phyloP scores from a whole-genome alignment of 768 basidiomycete species.

The Arthromyces matolae region DNA sequence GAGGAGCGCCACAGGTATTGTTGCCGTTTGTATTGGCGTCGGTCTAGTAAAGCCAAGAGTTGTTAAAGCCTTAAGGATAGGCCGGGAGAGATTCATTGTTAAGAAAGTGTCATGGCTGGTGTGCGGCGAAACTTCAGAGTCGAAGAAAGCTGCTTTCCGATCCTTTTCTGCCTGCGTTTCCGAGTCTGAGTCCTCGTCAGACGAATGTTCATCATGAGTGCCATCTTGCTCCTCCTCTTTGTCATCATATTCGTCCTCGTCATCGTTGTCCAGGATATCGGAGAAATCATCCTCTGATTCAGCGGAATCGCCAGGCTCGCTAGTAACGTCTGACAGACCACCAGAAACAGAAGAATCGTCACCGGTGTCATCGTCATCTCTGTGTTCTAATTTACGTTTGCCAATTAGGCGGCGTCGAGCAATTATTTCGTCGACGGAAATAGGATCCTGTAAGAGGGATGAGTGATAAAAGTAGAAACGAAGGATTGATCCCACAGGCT shows the following conservation, averaged over 20 bases:
- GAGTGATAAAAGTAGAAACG: background rate
- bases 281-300: conserved; percentile 29
- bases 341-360: conserved; percentile 29
- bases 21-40: conserved; percentile 93
- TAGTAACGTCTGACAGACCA: conserved; percentile 26
- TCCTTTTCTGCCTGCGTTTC: conserved; percentile 67
- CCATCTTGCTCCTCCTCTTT: conserved; percentile 33
- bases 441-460: conserved; percentile 48
- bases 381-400: conserved; percentile 63
- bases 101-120: conserved; percentile 77
- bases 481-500: conserved; percentile 44
- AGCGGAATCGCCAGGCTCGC: conserved; percentile 29
- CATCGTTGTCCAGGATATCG: background rate
- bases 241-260: conserved; percentile 19
- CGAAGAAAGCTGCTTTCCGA: conserved; percentile 88
- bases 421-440: conserved; percentile 92
- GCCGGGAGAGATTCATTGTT: conserved; percentile 93
- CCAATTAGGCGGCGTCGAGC: conserved; percentile 55
- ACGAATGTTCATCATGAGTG: conserved; percentile 23
- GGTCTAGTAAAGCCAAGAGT: conserved; percentile 76
- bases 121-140: conserved; percentile 46
- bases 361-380: conserved; percentile 33
- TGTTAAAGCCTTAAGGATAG: conserved; percentile 87
- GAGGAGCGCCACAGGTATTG: conserved; percentile 89
- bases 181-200: conserved; percentile 38